Evolutionary conservation across 306 rosid genomes (phyloP).

Genomic region (Arachis stenosperma): DNA sequence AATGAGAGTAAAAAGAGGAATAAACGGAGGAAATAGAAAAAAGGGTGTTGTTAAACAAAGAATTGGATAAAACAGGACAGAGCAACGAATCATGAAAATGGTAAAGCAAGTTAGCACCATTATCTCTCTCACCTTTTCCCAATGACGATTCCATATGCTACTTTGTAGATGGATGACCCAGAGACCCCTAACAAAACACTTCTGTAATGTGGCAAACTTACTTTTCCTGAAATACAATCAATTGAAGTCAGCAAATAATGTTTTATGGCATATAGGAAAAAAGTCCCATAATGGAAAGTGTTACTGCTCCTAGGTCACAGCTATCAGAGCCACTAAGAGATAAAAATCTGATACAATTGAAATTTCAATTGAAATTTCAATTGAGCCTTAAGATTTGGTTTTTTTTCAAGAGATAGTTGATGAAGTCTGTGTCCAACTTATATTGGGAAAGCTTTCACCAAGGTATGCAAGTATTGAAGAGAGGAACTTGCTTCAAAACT

Average conservation of each 20-base stretch:
- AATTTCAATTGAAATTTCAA: slow-evolving; percentile 36
- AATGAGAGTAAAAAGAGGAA: slow-evolving; percentile 7
- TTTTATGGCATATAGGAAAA: slow-evolving; percentile 18
- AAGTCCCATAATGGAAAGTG: slow-evolving; percentile 23
- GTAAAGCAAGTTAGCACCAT: slow-evolving; percentile 19
- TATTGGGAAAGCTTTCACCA: slow-evolving; percentile 31
- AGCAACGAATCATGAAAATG: slow-evolving; percentile 11
- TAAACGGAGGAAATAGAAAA: neutral
- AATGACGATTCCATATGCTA: slow-evolving; percentile 72
- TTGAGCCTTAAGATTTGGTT: slow-evolving; percentile 14
- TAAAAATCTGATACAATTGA: slow-evolving; percentile 4
- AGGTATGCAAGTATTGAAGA: slow-evolving; percentile 23
- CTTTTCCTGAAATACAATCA: slow-evolving; percentile 47
- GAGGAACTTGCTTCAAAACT: slow-evolving; percentile 27
- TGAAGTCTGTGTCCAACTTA: neutral
- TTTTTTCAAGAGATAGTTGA: slow-evolving; percentile 20
- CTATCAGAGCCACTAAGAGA: slow-evolving; percentile 16
- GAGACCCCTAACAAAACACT: slow-evolving; percentile 39
- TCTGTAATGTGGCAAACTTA: slow-evolving; percentile 49
- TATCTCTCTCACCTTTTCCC: slow-evolving; percentile 68
- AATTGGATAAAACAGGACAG: neutral
- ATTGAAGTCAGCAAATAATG: slow-evolving; percentile 31
- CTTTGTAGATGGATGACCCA: slow-evolving; percentile 44
- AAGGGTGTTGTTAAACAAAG: neutral
- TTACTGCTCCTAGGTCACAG: slow-evolving; percentile 22